These are phyloP conservation scores for Acacia confusa DNA, from an alignment of 306 rosid species.

Conservation along the genomic window DNA sequence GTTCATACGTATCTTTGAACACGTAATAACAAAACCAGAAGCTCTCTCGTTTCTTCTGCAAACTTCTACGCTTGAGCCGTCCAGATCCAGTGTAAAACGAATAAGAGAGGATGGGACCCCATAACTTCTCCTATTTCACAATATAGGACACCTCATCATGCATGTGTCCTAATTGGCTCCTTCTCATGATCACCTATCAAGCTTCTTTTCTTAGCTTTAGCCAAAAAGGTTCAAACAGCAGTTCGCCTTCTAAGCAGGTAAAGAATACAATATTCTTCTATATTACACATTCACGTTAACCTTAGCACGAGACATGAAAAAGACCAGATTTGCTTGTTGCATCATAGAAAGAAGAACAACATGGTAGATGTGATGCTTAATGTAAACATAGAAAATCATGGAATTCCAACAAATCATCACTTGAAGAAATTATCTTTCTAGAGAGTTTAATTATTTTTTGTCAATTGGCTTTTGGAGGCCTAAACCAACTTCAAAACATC, in stretches of 20 bases:
- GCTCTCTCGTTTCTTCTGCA: slow-evolving; percentile 16
- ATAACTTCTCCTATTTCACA: slow-evolving; percentile 33
- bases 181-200: slow-evolving; percentile 31
- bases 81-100: slow-evolving; percentile 57
- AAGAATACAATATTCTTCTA: background rate
- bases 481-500: slow-evolving; percentile 12
- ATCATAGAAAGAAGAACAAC: background rate
- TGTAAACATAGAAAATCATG: background rate
- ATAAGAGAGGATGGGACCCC: slow-evolving; percentile 55
- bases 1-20: slow-evolving; percentile 4
- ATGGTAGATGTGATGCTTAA: background rate
- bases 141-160: slow-evolving; percentile 53
- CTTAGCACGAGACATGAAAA: slow-evolving; percentile 16
- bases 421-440: slow-evolving; percentile 1
- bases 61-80: background rate
- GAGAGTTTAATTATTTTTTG: background rate
- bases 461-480: background rate
- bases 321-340: slow-evolving; percentile 25
- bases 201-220: slow-evolving; percentile 15
- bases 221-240: slow-evolving; percentile 26
- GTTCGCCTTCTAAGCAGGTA: slow-evolving; percentile 16
- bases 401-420: background rate
- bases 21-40: slow-evolving; percentile 31
- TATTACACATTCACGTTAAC: slow-evolving; percentile 19
- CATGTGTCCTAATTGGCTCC: slow-evolving; percentile 51